These are phyloP conservation scores for Boletus barrowsii DNA, from an alignment of 768 basidiomycete genomes.

Conservation along the genomic window DNA sequence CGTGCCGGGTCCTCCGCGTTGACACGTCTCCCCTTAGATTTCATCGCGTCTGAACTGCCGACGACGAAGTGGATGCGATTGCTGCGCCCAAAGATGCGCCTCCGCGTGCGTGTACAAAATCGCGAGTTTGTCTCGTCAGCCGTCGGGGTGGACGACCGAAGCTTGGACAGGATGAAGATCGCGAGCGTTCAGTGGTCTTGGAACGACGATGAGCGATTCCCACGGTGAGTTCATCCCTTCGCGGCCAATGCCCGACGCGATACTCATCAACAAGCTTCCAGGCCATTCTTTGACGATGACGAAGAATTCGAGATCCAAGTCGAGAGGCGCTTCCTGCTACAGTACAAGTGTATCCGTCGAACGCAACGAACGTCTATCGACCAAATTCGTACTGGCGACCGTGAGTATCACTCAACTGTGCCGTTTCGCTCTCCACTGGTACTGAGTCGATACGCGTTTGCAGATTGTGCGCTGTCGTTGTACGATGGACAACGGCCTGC, in stretches of 20 bases:
- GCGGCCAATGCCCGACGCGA: not conserved
- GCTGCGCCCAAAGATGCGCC: conserved; percentile 22
- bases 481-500: conserved; percentile 10
- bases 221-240: conserved; percentile 16
- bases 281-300: conserved; percentile 16
- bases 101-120: conserved; percentile 14
- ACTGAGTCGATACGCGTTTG: not conserved
- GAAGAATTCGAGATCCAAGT: conserved; percentile 20
- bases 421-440: not conserved
- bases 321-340: conserved; percentile 17
- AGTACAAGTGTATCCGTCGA: conserved; percentile 27
- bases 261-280: conserved; percentile 5
- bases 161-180: not conserved
- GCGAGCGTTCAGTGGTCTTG: conserved; percentile 14
- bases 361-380: conserved; percentile 18
- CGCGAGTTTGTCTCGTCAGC: conserved; percentile 16
- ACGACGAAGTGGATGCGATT: conserved; percentile 17
- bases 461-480: conserved; percentile 24
- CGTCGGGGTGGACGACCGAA: conserved; percentile 6
- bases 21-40: conserved; percentile 10
- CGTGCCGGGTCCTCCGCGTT: not conserved
- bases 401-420: conserved; percentile 5
- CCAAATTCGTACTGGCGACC: conserved; percentile 21
- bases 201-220: conserved; percentile 4
- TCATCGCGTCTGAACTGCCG: conserved; percentile 23